Evolutionary conservation across 73 alveolate species (phyloP), one percentile per base, ranked within the genome.

Genomic region (Breviolum minutum): DNA sequence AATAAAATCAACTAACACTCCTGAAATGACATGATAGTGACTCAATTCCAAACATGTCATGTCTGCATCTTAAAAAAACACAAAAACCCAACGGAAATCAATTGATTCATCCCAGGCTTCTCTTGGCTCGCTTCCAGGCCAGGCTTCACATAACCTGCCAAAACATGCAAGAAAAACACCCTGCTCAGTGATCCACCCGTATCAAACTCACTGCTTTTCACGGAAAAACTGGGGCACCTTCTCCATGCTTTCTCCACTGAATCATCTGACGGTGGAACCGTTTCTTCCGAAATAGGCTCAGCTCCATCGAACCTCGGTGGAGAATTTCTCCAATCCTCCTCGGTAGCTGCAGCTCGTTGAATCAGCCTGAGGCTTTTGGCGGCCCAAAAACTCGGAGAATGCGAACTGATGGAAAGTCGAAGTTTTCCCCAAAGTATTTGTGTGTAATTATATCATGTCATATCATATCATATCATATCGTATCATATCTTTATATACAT

Each of bases 281-380:
- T 32, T 16, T 81, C 70, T 81, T 24, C 40, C 32, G 86, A 20
- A 16, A 63, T 26, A n/a, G n/a, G n/a, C 61, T 6, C 63, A 29
- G 86, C 20, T 62, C 19, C 63, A 5, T 77, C 63, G n/a, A 27
- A 77, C 86, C 86, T 77, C 26, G 86, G n/a, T 77, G 20, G 13
- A 62, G 85, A 12, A 14, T 40, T 27, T 29, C n/a, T 71, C 96
- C 96, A 89, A 61, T 69, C 86, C 61, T 89, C 96, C 86, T 68
- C 96, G 29, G 96, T 89, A 19, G 96, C 85, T 7, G 96, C 84
- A 29, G 96, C 96, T 30, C 96, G 96, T 60, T 69, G 85, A n/a
- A 89, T 66, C 71, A 89, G 71, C 96, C 96, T 89, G 11, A 7
- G 14, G 6, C 26, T 40, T 40, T 40, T 40, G n/a, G n/a, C n/a